Percentiles rank a stretch among this genome's conserved stretches.
phyloP scores from a whole-genome alignment of 306 rosid species.

The Chamaecrista fasciculata region DNA sequence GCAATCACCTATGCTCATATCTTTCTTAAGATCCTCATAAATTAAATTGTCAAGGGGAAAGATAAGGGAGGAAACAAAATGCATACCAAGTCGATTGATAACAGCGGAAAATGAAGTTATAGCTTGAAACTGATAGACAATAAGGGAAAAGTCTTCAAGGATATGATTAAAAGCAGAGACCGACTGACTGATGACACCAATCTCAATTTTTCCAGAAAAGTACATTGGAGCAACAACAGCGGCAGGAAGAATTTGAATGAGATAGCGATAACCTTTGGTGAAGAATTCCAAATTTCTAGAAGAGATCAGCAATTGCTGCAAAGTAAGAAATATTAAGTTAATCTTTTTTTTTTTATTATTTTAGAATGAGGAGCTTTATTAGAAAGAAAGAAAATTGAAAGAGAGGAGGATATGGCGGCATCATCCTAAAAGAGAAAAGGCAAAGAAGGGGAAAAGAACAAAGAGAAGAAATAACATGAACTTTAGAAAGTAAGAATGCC shows the following conservation, averaged over 20 bases:
- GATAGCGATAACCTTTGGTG: slow-evolving; percentile 87
- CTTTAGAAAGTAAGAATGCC: too few species aligned
- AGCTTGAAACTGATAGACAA: slow-evolving; percentile 88
- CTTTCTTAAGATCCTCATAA: slow-evolving; percentile 3
- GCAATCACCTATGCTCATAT: slow-evolving; percentile 17
- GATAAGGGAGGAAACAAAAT: not conserved
- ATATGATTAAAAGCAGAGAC: slow-evolving; percentile 95
- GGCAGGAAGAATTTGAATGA: slow-evolving; percentile 93
- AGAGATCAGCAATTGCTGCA: slow-evolving; percentile 80
- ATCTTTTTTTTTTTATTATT: not conserved
- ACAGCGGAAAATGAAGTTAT: slow-evolving; percentile 95
- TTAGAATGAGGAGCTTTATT: too few species aligned
- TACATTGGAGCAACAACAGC: slow-evolving; percentile 98
- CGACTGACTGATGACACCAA: slow-evolving; percentile 95
- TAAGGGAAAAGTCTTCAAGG: slow-evolving; percentile 86
- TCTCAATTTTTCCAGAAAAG: slow-evolving; percentile 90
- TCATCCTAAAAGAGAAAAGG: too few species aligned
- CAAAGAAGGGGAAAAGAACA: too few species aligned
- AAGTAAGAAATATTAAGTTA: slow-evolving; percentile 20
- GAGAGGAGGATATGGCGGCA: too few species aligned
- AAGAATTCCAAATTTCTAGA: slow-evolving; percentile 91
- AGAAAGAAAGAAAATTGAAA: too few species aligned
- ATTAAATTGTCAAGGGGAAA: slow-evolving; percentile 17
- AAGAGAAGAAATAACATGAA: too few species aligned
- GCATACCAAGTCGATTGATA: slow-evolving; percentile 84